Conservation (phyloP, 305 asterid genomes). For the Striga hermonthica region DNA sequence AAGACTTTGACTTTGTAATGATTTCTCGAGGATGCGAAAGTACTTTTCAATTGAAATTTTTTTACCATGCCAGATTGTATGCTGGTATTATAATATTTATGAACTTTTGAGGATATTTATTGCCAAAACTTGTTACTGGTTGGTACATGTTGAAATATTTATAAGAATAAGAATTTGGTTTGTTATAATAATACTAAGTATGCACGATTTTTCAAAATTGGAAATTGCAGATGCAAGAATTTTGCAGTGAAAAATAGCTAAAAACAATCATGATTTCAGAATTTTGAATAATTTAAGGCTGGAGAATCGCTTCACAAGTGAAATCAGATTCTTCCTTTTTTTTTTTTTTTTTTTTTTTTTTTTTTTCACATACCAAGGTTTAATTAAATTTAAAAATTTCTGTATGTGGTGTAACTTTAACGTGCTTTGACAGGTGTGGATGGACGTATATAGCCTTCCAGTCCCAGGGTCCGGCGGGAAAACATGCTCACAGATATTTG, state of each 20-base stretch:
- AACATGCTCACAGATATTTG: conserved; percentile 89
- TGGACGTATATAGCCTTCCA: conserved; percentile 16
- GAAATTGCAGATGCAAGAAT: not conserved
- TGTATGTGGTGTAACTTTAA: not conserved
- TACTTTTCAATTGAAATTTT: not conserved
- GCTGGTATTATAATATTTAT: not conserved
- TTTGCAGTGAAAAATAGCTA: not conserved
- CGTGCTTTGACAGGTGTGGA: conserved; percentile 36
- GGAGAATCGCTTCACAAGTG: not conserved
- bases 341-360: not conserved
- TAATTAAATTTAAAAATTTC: not conserved
- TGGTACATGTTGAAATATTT: not conserved
- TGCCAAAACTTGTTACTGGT: not conserved
- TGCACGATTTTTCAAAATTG: too few species aligned
- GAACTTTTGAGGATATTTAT: not conserved
- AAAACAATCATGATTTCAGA: not conserved
- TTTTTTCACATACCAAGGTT: not conserved
- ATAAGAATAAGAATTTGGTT: not conserved
- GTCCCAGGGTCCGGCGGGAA: conserved; percentile 81
- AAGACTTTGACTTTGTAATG: too few species aligned
- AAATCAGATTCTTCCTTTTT: not conserved
- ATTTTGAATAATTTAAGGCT: not conserved
- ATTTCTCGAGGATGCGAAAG: too few species aligned
- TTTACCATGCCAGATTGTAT: not conserved
- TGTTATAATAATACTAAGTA: not conserved